Percentiles rank a stretch among this genome's conserved stretches.
Conservation (phyloP, 306 rosid species). For the Calophaca sinica region DNA sequence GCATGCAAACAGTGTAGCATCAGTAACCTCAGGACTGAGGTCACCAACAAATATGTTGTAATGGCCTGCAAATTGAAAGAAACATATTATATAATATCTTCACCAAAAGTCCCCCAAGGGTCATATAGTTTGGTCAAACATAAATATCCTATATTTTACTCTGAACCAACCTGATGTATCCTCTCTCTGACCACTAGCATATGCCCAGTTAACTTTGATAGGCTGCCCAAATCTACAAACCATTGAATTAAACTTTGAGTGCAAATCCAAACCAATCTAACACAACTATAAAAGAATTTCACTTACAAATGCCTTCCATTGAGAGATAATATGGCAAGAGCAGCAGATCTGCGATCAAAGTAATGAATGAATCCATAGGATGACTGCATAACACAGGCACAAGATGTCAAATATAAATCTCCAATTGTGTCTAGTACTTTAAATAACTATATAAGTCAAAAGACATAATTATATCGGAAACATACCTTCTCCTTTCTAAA, state of each 20-base stretch:
- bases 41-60: constrained; percentile 97
- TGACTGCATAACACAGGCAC: constrained; percentile 69
- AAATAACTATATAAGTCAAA: constrained; percentile 29
- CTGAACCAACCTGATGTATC: constrained; percentile 85
- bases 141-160: constrained; percentile 5
- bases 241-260: constrained; percentile 42
- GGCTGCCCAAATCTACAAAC: constrained; percentile 94
- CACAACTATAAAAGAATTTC: background rate
- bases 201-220: constrained; percentile 99
- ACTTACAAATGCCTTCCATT: constrained; percentile 98
- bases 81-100: constrained; percentile 27
- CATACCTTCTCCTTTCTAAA: constrained; percentile 93
- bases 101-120: constrained; percentile 19
- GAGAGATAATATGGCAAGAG: constrained; percentile 88
- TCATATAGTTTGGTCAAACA: background rate
- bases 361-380: constrained; percentile 97
- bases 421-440: background rate
- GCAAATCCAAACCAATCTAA: constrained; percentile 35
- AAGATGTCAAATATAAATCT: constrained; percentile 34
- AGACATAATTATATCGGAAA: constrained; percentile 22
- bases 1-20: constrained; percentile 95
- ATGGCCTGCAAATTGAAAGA: constrained; percentile 73
- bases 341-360: constrained; percentile 95
- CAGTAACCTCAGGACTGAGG: constrained; percentile 98
- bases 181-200: constrained; percentile 98